Evolutionary conservation across 1,284 basidiomycete species (phyloP).

Genomic region (Tilletia setariae): DNA sequence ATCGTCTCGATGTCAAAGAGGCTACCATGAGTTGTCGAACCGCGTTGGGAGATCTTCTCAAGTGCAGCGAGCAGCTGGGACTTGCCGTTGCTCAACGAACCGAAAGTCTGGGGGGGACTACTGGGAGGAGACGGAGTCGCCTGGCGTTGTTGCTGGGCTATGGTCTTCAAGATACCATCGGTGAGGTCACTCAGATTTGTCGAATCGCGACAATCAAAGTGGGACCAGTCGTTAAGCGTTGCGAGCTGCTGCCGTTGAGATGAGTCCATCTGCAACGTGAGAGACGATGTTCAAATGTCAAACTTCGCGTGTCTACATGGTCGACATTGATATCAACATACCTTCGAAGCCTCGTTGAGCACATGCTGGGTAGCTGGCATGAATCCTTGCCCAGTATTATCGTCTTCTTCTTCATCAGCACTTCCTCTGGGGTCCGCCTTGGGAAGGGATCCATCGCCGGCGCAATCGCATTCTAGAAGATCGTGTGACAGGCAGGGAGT

Average conservation of each 20-base stretch:
- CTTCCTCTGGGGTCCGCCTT: not conserved
- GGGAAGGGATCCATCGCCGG: conserved; percentile 31
- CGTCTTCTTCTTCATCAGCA: conserved; percentile 22
- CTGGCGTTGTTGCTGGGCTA: conserved; percentile 2
- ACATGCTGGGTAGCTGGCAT: conserved; percentile 37
- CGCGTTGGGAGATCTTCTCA: conserved; percentile 16
- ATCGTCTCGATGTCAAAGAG: conserved; percentile 24
- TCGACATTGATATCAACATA: too few relatives aligned
- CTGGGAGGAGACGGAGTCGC: conserved; percentile 16
- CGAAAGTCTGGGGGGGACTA: conserved; percentile 16
- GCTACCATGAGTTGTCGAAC: not conserved
- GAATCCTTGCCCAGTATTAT: conserved; percentile 22
- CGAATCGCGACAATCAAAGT: conserved; percentile 62
- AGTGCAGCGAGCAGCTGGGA: conserved; percentile 26
- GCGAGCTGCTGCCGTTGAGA: conserved; percentile 71
- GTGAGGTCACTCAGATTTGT: conserved; percentile 28
- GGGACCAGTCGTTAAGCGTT: conserved; percentile 80
- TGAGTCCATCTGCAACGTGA: conserved; percentile 35
- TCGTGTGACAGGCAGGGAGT: conserved; percentile 87
- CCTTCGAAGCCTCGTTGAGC: conserved; percentile 13
- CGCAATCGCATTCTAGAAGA: conserved; percentile 52
- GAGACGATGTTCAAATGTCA: too few relatives aligned
- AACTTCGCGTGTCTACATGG: too few relatives aligned
- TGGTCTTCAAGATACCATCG: conserved; percentile 13
- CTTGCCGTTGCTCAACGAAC: conserved; percentile 22